phyloP scores from a whole-genome alignment of 306 rosid species.

The Pachyrhizus erosus region DNA sequence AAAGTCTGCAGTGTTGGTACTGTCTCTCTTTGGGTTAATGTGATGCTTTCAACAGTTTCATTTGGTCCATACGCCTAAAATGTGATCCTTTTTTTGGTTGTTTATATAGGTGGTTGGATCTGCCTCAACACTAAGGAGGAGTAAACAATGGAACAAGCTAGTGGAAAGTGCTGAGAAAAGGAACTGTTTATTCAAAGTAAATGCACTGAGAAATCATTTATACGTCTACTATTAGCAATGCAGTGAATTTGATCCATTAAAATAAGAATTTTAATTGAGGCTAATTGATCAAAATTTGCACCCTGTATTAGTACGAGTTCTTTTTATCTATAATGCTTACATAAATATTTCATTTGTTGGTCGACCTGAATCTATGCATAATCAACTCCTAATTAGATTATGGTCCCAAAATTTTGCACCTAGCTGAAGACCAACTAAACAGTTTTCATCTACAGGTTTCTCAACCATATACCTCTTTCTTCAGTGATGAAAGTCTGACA shows the following conservation, averaged over 20 bases:
- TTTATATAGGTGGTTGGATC: conserved; percentile 84
- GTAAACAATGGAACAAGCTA: conserved; percentile 78
- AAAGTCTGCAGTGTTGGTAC: conserved; percentile 89
- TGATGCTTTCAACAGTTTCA: conserved; percentile 30
- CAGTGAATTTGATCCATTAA: conserved; percentile 6
- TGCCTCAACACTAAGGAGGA: conserved; percentile 78
- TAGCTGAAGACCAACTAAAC: background rate
- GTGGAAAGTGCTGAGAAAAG: conserved; percentile 85
- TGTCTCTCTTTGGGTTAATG: conserved; percentile 29
- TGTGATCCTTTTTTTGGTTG: conserved; percentile 25
- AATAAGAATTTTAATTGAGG: conserved; percentile 3
- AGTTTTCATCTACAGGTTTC: conserved; percentile 61
- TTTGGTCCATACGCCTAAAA: conserved; percentile 19
- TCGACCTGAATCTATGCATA: background rate
- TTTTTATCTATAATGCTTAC: conserved; percentile 1
- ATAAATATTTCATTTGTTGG: background rate
- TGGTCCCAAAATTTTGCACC: background rate
- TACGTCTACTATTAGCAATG: conserved; percentile 17
- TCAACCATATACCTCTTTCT: conserved; percentile 75
- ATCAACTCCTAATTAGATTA: background rate
- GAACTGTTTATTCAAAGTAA: conserved; percentile 66
- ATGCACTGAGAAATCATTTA: conserved; percentile 30
- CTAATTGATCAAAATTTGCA: conserved; percentile 3
- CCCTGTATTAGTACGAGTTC: background rate
- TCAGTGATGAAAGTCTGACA: conserved; percentile 66